Evolutionary conservation across 192 early-diverging fungal species (phyloP).

Genomic region (Linnemannia zychae): DNA sequence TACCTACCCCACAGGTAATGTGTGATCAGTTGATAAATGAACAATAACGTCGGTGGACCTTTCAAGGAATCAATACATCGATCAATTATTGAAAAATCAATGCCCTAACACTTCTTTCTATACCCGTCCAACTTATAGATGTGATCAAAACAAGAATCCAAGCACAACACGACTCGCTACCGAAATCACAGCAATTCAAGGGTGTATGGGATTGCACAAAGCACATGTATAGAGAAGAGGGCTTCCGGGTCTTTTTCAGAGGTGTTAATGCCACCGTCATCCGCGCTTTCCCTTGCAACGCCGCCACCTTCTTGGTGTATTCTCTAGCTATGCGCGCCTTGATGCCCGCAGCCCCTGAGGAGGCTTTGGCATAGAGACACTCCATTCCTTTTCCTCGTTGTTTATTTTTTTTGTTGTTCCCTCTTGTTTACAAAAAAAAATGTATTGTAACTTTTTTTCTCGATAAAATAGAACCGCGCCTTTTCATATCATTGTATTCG

Average conservation of each 20-base stretch:
- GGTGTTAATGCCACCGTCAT: conserved; percentile 70
- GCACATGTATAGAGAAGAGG: conserved; percentile 67
- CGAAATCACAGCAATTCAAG: conserved; percentile 54
- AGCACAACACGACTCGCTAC: conserved; percentile 55
- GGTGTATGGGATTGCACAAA: conserved; percentile 60
- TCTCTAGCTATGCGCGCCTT: conserved; percentile 63
- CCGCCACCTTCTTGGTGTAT: conserved; percentile 71
- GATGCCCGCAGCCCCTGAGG: conserved; percentile 39
- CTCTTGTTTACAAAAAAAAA: background rate
- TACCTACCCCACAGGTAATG: conserved; percentile 69
- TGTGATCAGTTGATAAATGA: background rate
- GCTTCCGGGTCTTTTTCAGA: conserved; percentile 66
- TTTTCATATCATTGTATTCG: background rate
- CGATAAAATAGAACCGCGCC: conserved; percentile 3
- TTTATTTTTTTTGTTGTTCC: background rate
- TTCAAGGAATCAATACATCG: background rate
- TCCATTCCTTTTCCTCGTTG: background rate
- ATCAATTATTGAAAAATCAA: background rate
- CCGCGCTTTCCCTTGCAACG: conserved; percentile 71
- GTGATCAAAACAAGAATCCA: conserved; percentile 74
- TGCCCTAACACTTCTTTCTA: background rate
- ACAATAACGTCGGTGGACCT: background rate
- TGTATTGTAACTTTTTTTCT: conserved; percentile 1
- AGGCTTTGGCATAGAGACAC: conserved; percentile 27
- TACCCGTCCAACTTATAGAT: conserved; percentile 51